phyloP scores from a whole-genome alignment of 1,139 yeast genomes.

The Yamadazyma jaroonii region DNA sequence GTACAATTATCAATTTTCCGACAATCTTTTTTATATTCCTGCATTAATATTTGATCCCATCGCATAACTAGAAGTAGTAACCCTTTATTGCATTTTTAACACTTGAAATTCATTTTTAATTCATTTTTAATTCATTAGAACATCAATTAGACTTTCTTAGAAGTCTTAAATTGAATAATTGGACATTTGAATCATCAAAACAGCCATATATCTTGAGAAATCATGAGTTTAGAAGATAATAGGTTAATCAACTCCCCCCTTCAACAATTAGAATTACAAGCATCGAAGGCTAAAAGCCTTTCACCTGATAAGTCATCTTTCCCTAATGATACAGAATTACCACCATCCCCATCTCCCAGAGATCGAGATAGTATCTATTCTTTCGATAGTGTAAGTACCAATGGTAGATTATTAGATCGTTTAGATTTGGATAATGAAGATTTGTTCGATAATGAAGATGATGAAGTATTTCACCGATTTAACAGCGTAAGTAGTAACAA shows the following conservation, averaged over 20 bases:
- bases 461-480: slow-evolving; percentile 3
- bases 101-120: no score
- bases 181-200: no score
- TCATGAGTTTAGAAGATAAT: slow-evolving; percentile 2
- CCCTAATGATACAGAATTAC: neutral
- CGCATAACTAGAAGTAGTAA: no score
- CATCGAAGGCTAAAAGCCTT: slow-evolving; percentile 11
- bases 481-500: slow-evolving; percentile 8
- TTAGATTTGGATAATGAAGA: slow-evolving; percentile 30
- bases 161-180: no score
- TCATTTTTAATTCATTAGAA: no score
- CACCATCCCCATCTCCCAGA: slow-evolving; percentile 4
- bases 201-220: no score
- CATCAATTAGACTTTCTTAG: no score
- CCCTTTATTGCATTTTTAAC: no score
- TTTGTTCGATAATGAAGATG: slow-evolving; percentile 17
- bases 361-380: slow-evolving; percentile 40
- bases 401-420: slow-evolving; percentile 41
- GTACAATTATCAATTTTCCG: no score
- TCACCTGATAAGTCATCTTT: slow-evolving; percentile 2
- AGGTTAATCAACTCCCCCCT: slow-evolving; percentile 18
- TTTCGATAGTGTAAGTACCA: slow-evolving; percentile 45
- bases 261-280: slow-evolving; percentile 19
- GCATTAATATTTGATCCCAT: no score
- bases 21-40: no score